Evolutionary conservation across 2,329 filamentous ascomycete species (phyloP).

Genomic region (Paecilomyces variotii): DNA sequence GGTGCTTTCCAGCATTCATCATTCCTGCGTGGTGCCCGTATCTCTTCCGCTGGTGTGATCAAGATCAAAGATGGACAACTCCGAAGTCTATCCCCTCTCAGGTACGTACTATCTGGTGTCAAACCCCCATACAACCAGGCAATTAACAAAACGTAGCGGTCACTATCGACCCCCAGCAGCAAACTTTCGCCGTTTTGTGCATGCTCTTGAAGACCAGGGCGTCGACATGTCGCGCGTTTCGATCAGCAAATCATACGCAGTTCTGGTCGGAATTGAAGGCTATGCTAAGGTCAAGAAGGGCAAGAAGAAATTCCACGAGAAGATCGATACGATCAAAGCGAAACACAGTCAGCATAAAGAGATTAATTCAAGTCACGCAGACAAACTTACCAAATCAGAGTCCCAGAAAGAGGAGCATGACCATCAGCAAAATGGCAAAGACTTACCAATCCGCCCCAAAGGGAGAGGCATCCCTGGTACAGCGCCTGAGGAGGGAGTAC

Average conservation of each 20-base stretch:
- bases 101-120: background rate
- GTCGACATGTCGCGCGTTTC: conserved; percentile 73
- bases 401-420: background rate
- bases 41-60: conserved; percentile 75
- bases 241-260: conserved; percentile 72
- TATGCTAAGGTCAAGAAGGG: conserved; percentile 63
- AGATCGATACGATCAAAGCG: conserved; percentile 10
- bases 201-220: conserved; percentile 60
- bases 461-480: conserved; percentile 10
- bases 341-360: background rate
- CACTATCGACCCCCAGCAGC: conserved; percentile 78
- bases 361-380: too few relatives aligned
- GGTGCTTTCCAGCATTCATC: conserved; percentile 88
- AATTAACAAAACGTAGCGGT: conserved; percentile 46
- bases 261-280: conserved; percentile 73
- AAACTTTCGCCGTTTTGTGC: conserved; percentile 77
- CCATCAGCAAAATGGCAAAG: conserved; percentile 49
- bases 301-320: conserved; percentile 48
- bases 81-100: conserved; percentile 56
- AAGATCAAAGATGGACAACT: conserved; percentile 75
- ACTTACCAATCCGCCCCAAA: conserved; percentile 11
- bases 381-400: too few relatives aligned
- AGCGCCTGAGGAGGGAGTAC: conserved; percentile 18
- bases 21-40: conserved; percentile 74
- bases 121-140: too few relatives aligned